Percentiles rank a stretch among this genome's conserved stretches.
These are phyloP conservation scores for Talaromyces marneffei DNA, from an alignment of 2,329 filamentous ascomycete genomes.

Conservation along the genomic window DNA sequence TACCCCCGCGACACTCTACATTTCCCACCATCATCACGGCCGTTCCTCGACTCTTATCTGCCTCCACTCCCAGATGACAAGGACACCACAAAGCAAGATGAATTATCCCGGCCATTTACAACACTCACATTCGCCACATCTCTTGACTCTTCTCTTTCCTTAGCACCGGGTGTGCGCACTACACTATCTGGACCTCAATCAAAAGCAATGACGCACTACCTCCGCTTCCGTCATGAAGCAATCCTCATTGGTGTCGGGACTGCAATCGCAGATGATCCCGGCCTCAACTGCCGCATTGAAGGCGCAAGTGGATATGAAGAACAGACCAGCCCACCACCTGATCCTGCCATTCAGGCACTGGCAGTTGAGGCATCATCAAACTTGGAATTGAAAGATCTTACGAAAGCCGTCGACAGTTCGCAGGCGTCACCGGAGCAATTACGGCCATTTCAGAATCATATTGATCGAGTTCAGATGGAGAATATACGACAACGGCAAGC, in stretches of 20 bases:
- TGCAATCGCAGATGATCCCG: slow-evolving; percentile 76
- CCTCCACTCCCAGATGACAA: not conserved
- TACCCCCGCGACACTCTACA: not conserved
- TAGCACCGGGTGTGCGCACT: slow-evolving; percentile 74
- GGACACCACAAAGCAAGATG: not conserved
- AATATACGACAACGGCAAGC: not conserved
- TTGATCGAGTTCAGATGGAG: not conserved
- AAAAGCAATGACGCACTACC: slow-evolving; percentile 89
- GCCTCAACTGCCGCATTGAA: slow-evolving; percentile 71
- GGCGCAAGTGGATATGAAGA: slow-evolving; percentile 47
- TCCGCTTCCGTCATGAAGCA: slow-evolving; percentile 74
- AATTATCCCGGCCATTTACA: slow-evolving; percentile 10
- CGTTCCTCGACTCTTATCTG: slow-evolving; percentile 10
- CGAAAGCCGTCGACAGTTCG: not conserved
- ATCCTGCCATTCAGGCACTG: not conserved
- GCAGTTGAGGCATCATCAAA: not conserved
- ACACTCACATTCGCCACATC: slow-evolving; percentile 58
- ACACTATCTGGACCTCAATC: slow-evolving; percentile 73
- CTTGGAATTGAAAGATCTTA: slow-evolving; percentile 4
- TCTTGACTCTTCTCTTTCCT: slow-evolving; percentile 72
- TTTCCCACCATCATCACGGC: slow-evolving; percentile 5
- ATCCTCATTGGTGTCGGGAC: slow-evolving; percentile 84
- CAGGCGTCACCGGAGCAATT: not conserved
- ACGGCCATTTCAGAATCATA: not conserved
- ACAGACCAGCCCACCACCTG: not conserved